Conservation (phyloP, 108 stramenopile species). For the Nannochloropsis salina region DNA sequence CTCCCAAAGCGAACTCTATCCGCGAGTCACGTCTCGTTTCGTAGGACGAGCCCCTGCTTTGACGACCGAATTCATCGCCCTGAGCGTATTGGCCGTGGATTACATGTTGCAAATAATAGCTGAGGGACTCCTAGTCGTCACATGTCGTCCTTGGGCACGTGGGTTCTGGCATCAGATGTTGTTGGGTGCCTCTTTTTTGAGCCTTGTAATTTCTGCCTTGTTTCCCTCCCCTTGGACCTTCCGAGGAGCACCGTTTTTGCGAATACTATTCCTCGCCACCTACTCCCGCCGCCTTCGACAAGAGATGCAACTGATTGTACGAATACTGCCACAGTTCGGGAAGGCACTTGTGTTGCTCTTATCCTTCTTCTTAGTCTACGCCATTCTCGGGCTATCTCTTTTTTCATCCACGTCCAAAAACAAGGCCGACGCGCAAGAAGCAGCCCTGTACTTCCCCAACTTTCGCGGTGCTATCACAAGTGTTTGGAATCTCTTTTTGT, state of each 20-base stretch:
- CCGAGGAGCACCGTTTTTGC: neutral
- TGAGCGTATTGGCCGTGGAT: neutral
- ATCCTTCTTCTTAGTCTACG: neutral
- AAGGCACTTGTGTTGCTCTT: neutral
- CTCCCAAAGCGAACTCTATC: neutral
- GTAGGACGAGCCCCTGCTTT: neutral
- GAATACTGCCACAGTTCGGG: neutral
- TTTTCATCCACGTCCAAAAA: neutral
- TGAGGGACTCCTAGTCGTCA: neutral
- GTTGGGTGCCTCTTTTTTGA: neutral
- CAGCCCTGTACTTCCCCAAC: neutral
- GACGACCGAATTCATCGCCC: neutral
- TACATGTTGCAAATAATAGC: neutral
- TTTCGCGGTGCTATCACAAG: neutral
- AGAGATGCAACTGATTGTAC: neutral
- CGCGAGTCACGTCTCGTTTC: neutral
- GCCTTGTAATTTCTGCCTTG: neutral
- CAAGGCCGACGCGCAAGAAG: neutral
- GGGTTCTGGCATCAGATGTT: slow-evolving; percentile 7
- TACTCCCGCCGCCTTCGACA: neutral
- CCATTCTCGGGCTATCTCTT: neutral
- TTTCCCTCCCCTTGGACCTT: neutral
- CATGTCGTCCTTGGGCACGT: neutral
- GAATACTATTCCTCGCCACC: slow-evolving; percentile 17
- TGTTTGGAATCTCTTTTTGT: slow-evolving; percentile 2